Conservation (phyloP, 257 asterid species). For the Ophiorrhiza pumila region DNA sequence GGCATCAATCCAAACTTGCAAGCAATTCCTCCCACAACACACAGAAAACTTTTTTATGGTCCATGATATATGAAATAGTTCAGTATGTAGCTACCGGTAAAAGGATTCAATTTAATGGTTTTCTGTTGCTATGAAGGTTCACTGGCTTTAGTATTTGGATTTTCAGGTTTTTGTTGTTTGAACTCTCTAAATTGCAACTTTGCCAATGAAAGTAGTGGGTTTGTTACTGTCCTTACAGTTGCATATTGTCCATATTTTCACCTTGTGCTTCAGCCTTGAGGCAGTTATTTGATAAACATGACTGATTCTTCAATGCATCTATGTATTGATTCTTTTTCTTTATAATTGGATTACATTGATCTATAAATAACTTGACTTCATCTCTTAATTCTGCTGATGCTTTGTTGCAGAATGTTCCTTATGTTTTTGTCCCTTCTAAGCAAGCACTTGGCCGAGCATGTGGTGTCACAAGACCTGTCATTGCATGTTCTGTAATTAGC, state of each 20-base stretch:
- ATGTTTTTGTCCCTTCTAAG: slow-evolving; percentile 43
- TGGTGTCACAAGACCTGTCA: slow-evolving; percentile 89
- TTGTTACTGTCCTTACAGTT: too few relatives aligned
- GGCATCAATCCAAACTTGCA: background rate
- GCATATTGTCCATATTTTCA: too few relatives aligned
- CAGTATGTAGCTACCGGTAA: background rate
- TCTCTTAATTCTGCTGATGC: background rate
- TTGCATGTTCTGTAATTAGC: slow-evolving; percentile 82
- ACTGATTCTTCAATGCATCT: background rate
- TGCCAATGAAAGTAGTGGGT: too few relatives aligned
- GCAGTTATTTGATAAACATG: too few relatives aligned
- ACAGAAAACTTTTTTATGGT: background rate
- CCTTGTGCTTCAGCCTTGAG: too few relatives aligned
- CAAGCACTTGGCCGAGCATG: slow-evolving; percentile 84
- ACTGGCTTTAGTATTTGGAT: background rate
- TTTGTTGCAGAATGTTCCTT: slow-evolving; percentile 41
- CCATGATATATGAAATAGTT: background rate
- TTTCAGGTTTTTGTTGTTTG: background rate
- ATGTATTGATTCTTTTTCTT: background rate
- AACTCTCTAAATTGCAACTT: too few relatives aligned
- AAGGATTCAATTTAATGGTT: background rate
- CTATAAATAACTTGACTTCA: background rate
- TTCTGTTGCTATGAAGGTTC: background rate
- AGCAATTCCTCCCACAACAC: background rate
- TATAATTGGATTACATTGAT: background rate